Conservation (phyloP, 1,284 basidiomycete species). For the Leccinum huronense region DNA sequence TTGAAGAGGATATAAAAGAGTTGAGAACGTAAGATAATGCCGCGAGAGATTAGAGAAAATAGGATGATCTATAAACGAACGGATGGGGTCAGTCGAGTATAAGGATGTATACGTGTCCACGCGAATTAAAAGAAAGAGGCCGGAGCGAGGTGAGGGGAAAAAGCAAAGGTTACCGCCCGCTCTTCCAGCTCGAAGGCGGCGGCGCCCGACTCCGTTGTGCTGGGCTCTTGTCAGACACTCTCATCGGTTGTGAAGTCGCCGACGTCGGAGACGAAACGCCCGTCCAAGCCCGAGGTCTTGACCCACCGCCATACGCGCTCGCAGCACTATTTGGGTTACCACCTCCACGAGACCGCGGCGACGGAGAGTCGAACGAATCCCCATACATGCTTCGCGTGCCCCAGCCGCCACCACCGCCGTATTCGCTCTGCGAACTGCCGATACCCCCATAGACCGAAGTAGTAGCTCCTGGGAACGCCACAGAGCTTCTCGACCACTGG, state of each 20-base stretch:
- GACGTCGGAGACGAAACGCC: slow-evolving; percentile 20
- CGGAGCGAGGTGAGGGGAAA: not conserved
- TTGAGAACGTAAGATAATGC: not conserved
- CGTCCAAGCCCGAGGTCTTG: slow-evolving; percentile 31
- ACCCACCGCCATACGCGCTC: slow-evolving; percentile 24
- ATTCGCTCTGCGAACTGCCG: slow-evolving; percentile 52
- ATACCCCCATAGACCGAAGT: slow-evolving; percentile 55
- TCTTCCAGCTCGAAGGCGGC: slow-evolving; percentile 38
- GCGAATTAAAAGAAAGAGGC: not conserved
- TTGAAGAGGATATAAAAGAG: not conserved
- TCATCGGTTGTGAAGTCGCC: slow-evolving; percentile 14
- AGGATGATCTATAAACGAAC: not conserved
- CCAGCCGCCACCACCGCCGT: slow-evolving; percentile 49
- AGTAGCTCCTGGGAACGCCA: slow-evolving; percentile 49
- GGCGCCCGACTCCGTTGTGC: slow-evolving; percentile 16
- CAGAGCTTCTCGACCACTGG: slow-evolving; percentile 41
- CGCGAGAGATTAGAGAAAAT: not conserved
- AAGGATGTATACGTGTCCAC: not conserved
- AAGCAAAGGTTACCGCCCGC: slow-evolving; percentile 15
- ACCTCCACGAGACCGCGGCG: slow-evolving; percentile 28
- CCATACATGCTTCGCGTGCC: slow-evolving; percentile 66
- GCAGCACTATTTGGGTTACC: slow-evolving; percentile 12
- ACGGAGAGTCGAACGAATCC: slow-evolving; percentile 54
- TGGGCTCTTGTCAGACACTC: slow-evolving; percentile 15
- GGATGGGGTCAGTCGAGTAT: not conserved